Evolutionary conservation across 108 stramenopile species (phyloP).

Genomic region (Nitzschia palea): DNA sequence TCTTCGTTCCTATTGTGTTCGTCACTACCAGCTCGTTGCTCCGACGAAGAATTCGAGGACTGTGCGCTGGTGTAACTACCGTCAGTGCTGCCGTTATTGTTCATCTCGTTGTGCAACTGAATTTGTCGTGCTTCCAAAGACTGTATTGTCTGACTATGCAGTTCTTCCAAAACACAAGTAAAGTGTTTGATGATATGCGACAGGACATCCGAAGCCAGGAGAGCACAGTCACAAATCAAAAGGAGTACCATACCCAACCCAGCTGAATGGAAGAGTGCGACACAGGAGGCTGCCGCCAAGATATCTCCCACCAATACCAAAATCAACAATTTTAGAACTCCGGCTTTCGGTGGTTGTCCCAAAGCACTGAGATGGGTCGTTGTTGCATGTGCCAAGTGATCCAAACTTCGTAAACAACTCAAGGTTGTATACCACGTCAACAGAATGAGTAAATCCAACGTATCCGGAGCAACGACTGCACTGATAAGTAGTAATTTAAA

Average conservation of each 20-base stretch:
- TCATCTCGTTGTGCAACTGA: conserved; percentile 20
- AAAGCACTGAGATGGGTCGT: conserved; percentile 43
- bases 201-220: conserved; percentile 51
- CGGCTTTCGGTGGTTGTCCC: conserved; percentile 49
- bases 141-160: conserved; percentile 28
- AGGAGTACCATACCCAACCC: conserved; percentile 65
- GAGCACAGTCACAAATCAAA: conserved; percentile 66
- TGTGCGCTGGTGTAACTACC: not conserved
- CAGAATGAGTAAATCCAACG: conserved; percentile 65
- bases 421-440: conserved; percentile 71
- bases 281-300: conserved; percentile 50
- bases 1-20: no score
- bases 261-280: conserved; percentile 47
- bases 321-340: conserved; percentile 54
- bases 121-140: conserved; percentile 49
- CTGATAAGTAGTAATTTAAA: conserved; percentile 78
- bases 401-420: conserved; percentile 60
- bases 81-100: conserved; percentile 2
- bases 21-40: not conserved
- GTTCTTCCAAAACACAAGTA: conserved; percentile 37
- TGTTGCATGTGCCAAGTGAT: conserved; percentile 53
- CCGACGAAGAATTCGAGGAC: not conserved
- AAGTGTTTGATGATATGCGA: conserved; percentile 48
- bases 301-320: conserved; percentile 51
- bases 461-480: conserved; percentile 67